Evolutionary conservation across 495 filamentous ascomycete species (phyloP).

Genomic region (Aspergillus taichungensis): DNA sequence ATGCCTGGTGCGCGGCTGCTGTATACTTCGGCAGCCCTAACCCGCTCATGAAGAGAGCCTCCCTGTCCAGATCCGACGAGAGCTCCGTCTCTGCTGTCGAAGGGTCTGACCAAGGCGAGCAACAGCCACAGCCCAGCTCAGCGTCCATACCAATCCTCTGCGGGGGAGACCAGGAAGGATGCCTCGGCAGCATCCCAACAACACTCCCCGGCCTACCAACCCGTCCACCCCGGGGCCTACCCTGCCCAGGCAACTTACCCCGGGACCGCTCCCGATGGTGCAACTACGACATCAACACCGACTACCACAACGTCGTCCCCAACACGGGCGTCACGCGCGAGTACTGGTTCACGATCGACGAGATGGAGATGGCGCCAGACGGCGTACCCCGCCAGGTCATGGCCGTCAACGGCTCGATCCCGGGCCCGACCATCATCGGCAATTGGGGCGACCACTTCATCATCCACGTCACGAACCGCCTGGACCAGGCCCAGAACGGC

Average conservation of each 20-base stretch:
- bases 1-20: no score
- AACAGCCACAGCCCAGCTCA: no score
- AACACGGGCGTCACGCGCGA: conserved; percentile 27
- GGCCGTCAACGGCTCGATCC: conserved; percentile 65
- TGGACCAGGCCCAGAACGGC: conserved; percentile 57
- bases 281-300: conserved; percentile 44
- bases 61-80: no score
- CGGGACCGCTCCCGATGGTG: conserved; percentile 32
- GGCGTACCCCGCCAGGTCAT: conserved; percentile 53
- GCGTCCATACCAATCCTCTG: background rate
- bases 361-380: conserved; percentile 63
- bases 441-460: conserved; percentile 61
- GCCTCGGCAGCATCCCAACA: no score
- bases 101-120: no score
- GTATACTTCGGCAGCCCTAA: no score
- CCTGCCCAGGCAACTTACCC: conserved; percentile 31
- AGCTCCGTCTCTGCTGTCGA: no score
- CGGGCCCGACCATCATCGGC: conserved; percentile 49
- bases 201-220: no score
- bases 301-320: conserved; percentile 41
- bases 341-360: conserved; percentile 22
- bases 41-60: no score
- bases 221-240: background rate
- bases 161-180: background rate
- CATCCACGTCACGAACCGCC: conserved; percentile 58